Evolutionary conservation across 495 filamentous ascomycete genomes (phyloP).

Genomic region (Daldinia childiae): DNA sequence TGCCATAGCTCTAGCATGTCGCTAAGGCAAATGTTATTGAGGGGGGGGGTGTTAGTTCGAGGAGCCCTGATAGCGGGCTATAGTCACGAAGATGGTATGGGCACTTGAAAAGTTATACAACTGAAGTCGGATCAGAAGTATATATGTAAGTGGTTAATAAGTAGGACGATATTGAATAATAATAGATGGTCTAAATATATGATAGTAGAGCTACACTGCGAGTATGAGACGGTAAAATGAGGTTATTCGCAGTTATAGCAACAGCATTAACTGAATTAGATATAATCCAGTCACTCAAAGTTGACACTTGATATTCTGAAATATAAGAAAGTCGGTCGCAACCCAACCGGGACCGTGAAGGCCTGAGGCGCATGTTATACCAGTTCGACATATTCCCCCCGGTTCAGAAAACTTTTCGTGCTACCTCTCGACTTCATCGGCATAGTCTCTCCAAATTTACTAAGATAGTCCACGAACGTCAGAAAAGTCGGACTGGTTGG

Average conservation of each 20-base stretch:
- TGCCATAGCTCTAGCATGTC: constrained; percentile 61
- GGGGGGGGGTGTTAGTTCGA: constrained; percentile 13
- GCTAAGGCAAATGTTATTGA: constrained; percentile 40
- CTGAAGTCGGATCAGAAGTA: constrained; percentile 24
- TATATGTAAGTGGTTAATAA: constrained; percentile 14
- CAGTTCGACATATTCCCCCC: constrained; percentile 29
- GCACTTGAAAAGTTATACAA: constrained; percentile 20
- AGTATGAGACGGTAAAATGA: constrained; percentile 41
- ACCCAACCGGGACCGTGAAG: constrained; percentile 38
- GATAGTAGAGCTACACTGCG: constrained; percentile 19
- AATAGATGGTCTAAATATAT: constrained; percentile 4
- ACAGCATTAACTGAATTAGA: constrained; percentile 15
- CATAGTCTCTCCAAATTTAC: constrained; percentile 11
- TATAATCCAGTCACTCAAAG: constrained; percentile 28
- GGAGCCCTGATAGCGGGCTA: constrained; percentile 20
- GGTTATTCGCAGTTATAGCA: constrained; percentile 45
- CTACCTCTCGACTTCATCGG: constrained; percentile 33
- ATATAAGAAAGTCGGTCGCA: constrained; percentile 39
- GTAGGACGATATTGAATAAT: neutral
- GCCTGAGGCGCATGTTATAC: constrained; percentile 46
- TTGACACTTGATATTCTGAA: constrained; percentile 36
- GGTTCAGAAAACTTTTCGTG: constrained; percentile 12
- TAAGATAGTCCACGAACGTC: constrained; percentile 30
- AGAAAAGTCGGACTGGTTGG: constrained; percentile 41
- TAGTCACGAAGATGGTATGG: constrained; percentile 23